Conservation (phyloP, 768 basidiomycete genomes). For the Phlebiopsis gigantea region DNA sequence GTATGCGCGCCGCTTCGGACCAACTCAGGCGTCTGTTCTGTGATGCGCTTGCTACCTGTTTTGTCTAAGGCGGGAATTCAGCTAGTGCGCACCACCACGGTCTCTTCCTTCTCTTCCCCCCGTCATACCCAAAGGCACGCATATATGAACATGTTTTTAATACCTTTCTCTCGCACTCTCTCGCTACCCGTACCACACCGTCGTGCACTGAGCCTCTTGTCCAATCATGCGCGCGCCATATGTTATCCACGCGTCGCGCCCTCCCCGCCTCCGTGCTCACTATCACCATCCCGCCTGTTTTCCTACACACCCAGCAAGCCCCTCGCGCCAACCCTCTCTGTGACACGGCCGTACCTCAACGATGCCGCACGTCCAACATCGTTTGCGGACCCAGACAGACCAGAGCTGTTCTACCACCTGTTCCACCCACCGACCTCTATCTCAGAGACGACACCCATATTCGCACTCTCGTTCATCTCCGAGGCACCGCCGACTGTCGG, state of each 20-base stretch:
- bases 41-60: not conserved
- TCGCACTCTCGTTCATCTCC: conserved; percentile 61
- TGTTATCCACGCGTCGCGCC: not conserved
- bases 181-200: not conserved
- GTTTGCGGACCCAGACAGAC: conserved; percentile 50
- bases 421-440: conserved; percentile 44
- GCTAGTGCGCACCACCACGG: no score
- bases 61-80: not conserved
- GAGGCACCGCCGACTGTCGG: conserved; percentile 37
- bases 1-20: no score
- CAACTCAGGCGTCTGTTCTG: no score
- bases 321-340: not conserved
- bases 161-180: not conserved
- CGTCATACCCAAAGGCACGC: not conserved
- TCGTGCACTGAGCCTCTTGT: not conserved
- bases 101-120: not conserved
- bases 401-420: conserved; percentile 69
- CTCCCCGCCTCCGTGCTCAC: not conserved
- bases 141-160: not conserved
- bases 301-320: not conserved
- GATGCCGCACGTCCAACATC: conserved; percentile 7
- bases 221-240: not conserved
- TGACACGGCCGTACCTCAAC: not conserved
- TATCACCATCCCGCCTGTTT: not conserved
- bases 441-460: conserved; percentile 41